Evolutionary conservation across 1,284 basidiomycete genomes (phyloP).

Genomic region (Apiotrichum sp.): DNA sequence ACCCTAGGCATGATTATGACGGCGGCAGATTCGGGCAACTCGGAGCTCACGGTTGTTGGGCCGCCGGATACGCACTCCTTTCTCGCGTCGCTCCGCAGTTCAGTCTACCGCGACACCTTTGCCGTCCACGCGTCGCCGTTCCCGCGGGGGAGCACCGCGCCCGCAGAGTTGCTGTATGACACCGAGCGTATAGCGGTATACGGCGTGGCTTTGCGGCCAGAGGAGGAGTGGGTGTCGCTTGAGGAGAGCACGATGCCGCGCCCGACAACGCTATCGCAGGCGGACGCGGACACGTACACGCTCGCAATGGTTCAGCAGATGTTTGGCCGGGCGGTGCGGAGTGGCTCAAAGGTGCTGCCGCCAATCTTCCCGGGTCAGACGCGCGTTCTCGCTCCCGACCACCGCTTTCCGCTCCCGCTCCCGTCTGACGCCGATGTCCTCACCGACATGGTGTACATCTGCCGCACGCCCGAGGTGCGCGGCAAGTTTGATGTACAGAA

Average conservation of each 20-base stretch:
- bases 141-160: constrained; percentile 8
- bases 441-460: constrained; percentile 56
- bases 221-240: not conserved
- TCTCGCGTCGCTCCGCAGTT: constrained; percentile 56
- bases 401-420: constrained; percentile 24
- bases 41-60: constrained; percentile 59
- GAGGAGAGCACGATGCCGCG: not conserved
- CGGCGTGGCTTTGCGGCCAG: constrained; percentile 24
- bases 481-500: constrained; percentile 77
- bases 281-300: not conserved
- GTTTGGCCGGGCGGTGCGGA: constrained; percentile 15
- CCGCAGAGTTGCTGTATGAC: constrained; percentile 21
- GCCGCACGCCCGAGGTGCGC: constrained; percentile 67
- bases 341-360: not conserved
- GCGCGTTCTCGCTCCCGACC: constrained; percentile 12
- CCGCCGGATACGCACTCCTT: constrained; percentile 65
- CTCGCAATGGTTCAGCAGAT: constrained; percentile 22
- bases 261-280: not conserved
- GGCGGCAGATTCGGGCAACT: constrained; percentile 63
- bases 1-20: constrained; percentile 70
- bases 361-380: constrained; percentile 2
- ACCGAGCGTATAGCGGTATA: constrained; percentile 26
- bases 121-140: constrained; percentile 12
- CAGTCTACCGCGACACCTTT: constrained; percentile 21
- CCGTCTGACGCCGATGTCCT: constrained; percentile 22